Evolutionary conservation across 352 stramenopile species (phyloP), one percentile per base, ranked within the genome.

Genomic region (Phytophthora multivora): DNA sequence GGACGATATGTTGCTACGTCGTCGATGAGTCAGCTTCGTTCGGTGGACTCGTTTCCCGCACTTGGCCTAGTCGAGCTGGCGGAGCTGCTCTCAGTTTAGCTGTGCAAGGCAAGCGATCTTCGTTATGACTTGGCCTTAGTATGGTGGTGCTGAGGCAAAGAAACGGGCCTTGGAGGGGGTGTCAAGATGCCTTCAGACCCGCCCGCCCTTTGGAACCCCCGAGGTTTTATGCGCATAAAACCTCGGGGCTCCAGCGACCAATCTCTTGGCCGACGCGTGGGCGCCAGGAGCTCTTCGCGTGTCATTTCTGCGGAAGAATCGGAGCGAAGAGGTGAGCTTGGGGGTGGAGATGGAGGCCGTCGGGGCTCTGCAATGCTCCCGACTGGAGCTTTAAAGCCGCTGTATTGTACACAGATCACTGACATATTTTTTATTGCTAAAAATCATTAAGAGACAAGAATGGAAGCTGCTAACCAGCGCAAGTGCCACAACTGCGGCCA

Each of bases 401-500:
- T 12, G 28, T 33, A 33, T 12, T 33, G 28, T 13, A 12, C 10
- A 33, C 23, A 26, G 42, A 31, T 18, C 23, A 64, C 63, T 70
- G 23, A 69, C 45, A n/a, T 57, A 42, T 64, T 59, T 61, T 59
- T 59, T 10, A 48, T 63, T n/a, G 30, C 16, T 56, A 28, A 41
- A 47, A n/a, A 41, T 16, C 13, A 41, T 18, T 43, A 61, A n/a
- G 52, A 62, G 10, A 51, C 30, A 51, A 72, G 43, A 48, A 86
- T 86, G 78, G 77, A 87, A 56, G 38, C 41, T 25, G 39, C 38
- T 49, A 59, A 79, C 55, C 67, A 71, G 43, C 85, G 85, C 67
- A 89, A 89, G 72, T 94, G 83, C 79, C 80, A 91, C 80, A 90
- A 79, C 75, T 93, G 86, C 73, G 81, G 83, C 61, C 72, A 94